These are phyloP conservation scores for Metschnikowia cerradonensis DNA, from an alignment of 805 yeast species.

Conservation along the genomic window DNA sequence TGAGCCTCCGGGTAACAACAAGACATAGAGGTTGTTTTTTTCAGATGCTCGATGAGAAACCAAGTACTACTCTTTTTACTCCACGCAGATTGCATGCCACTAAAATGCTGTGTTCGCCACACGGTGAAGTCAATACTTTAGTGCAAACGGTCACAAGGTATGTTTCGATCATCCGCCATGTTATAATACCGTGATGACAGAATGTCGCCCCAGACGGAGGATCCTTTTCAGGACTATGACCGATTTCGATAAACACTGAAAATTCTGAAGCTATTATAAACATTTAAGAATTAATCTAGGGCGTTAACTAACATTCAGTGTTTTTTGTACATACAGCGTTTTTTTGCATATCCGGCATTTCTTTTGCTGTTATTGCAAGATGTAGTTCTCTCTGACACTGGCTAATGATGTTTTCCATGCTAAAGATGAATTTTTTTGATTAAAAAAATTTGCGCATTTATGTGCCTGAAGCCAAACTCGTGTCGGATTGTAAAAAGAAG, in stretches of 20 bases:
- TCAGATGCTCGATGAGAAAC: not conserved
- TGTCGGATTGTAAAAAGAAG: not conserved
- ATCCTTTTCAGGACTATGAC: conserved; percentile 57
- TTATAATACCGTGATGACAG: conserved; percentile 48
- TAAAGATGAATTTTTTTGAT: conserved; percentile 55
- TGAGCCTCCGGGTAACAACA: conserved; percentile 2
- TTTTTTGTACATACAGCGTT: conserved; percentile 4
- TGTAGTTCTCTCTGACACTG: conserved; percentile 6
- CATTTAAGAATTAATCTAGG: not conserved
- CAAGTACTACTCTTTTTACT: not conserved
- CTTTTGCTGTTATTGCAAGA: not conserved
- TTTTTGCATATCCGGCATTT: conserved; percentile 7
- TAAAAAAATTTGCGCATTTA: conserved; percentile 34
- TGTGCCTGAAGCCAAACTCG: conserved; percentile 34
- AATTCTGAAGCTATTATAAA: conserved; percentile 45
- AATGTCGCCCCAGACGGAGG: conserved; percentile 78
- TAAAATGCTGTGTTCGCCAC: conserved; percentile 2
- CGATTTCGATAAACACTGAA: conserved; percentile 67
- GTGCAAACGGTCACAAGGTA: conserved; percentile 12
- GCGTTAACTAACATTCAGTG: conserved; percentile 14
- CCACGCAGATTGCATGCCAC: not conserved
- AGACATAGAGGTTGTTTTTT: not conserved
- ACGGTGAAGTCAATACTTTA: conserved; percentile 4
- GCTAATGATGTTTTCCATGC: conserved; percentile 56
- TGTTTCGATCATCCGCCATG: conserved; percentile 5